A percentile compares a stretch with the other conserved stretches of the same genome.
These are phyloP conservation scores for Solanum etuberosum DNA, from an alignment of 257 asterid species.

Conservation along the genomic window DNA sequence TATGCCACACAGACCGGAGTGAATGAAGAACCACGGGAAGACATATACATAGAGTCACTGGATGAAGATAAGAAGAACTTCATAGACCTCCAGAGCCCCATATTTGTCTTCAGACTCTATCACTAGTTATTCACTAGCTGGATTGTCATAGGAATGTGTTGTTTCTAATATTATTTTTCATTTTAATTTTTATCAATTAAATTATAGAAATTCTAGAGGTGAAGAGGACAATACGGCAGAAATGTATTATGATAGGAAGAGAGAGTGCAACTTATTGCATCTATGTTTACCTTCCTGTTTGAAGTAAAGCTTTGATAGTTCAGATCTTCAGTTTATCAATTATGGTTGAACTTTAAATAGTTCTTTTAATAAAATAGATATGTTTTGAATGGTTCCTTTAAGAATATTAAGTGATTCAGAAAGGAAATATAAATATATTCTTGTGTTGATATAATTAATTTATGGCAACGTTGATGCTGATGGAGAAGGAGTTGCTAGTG, in stretches of 20 bases:
- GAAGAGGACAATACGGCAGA: neutral
- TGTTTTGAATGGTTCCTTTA: neutral
- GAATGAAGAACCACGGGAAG: slow-evolving; percentile 73
- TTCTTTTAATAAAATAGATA: neutral
- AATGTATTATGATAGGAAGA: neutral
- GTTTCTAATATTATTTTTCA: neutral
- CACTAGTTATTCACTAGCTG: slow-evolving; percentile 15
- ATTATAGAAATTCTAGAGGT: neutral
- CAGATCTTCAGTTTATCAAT: neutral
- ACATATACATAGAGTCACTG: slow-evolving; percentile 41
- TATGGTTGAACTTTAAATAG: neutral
- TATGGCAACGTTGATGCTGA: neutral
- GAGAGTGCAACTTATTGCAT: neutral
- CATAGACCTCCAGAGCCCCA: slow-evolving; percentile 41
- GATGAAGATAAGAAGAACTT: slow-evolving; percentile 33
- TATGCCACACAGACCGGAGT: slow-evolving; percentile 86
- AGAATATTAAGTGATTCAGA: neutral
- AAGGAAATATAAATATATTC: neutral
- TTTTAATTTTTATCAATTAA: neutral
- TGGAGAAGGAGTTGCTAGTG: neutral
- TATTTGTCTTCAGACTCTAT: slow-evolving; percentile 57
- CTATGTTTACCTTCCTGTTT: neutral
- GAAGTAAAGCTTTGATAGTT: neutral
- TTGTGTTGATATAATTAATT: neutral
- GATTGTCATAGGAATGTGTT: neutral